These are phyloP conservation scores for Wallemia mellicola DNA, from an alignment of 1,284 basidiomycete genomes.

Conservation along the genomic window DNA sequence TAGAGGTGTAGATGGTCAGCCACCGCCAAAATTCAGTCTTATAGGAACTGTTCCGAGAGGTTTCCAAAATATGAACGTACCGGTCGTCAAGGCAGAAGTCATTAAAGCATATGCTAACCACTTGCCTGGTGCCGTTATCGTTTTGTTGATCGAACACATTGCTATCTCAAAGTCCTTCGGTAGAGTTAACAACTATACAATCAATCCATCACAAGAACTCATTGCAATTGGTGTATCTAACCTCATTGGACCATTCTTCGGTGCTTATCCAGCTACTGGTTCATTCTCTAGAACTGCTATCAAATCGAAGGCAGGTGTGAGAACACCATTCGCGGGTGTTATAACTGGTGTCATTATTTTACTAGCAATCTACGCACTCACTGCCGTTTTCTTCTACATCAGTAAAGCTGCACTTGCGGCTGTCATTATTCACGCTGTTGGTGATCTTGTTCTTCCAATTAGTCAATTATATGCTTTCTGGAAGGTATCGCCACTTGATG, in stretches of 20 bases:
- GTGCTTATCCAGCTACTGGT: constrained; percentile 71
- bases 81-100: constrained; percentile 32
- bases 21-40: constrained; percentile 33
- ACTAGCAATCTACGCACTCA: constrained; percentile 75
- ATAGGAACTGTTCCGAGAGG: constrained; percentile 55
- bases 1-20: constrained; percentile 32
- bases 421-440: constrained; percentile 84
- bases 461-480: constrained; percentile 70
- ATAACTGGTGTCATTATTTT: constrained; percentile 65
- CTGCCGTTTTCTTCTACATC: constrained; percentile 67
- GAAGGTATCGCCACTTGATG: constrained; percentile 77
- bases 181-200: constrained; percentile 75
- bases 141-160: constrained; percentile 85
- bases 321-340: constrained; percentile 73
- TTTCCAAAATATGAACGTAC: constrained; percentile 40
- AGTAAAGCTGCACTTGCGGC: constrained; percentile 44
- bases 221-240: constrained; percentile 95
- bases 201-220: constrained; percentile 87
- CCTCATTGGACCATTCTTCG: constrained; percentile 14
- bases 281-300: constrained; percentile 92
- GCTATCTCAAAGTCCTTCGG: constrained; percentile 89
- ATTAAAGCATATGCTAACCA: constrained; percentile 40
- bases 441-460: constrained; percentile 66
- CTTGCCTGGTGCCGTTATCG: constrained; percentile 74
- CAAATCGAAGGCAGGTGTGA: constrained; percentile 83